These are phyloP conservation scores for Spergularia bocconei DNA, from an alignment of 148 eudicot species.

Conservation along the genomic window DNA sequence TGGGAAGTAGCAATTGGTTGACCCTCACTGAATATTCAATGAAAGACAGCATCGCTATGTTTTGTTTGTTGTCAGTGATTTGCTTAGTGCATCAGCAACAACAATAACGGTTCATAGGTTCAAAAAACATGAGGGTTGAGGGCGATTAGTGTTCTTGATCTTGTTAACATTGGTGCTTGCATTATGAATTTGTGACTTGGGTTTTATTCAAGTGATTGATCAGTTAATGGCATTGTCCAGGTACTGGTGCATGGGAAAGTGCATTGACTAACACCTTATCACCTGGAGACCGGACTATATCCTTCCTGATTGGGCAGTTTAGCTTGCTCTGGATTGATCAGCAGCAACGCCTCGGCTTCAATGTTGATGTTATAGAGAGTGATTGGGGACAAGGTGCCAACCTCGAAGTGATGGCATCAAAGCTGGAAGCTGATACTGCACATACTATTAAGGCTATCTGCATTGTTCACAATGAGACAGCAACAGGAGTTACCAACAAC, in stretches of 20 bases:
- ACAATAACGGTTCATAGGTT: too few relatives aligned
- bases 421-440: constrained; percentile 66
- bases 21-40: too few relatives aligned
- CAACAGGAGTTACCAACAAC: constrained; percentile 99
- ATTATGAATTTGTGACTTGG: not conserved
- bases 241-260: constrained; percentile 99
- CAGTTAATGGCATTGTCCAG: constrained; percentile 30
- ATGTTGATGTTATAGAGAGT: constrained; percentile 95
- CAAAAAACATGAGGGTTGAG: too few relatives aligned
- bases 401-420: constrained; percentile 79
- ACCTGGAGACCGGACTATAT: constrained; percentile 79
- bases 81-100: too few relatives aligned
- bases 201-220: not conserved
- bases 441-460: constrained; percentile 95
- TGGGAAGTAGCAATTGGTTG: too few relatives aligned
- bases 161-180: not conserved
- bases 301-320: constrained; percentile 95
- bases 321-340: constrained; percentile 99
- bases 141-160: too few relatives aligned
- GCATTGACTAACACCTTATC: constrained; percentile 95
- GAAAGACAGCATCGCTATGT: too few relatives aligned
- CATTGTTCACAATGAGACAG: constrained; percentile 98
- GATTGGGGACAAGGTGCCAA: constrained; percentile 97
- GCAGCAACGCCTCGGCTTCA: constrained; percentile 86
- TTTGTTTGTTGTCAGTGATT: too few relatives aligned